Evolutionary conservation across 805 yeast species (phyloP).

Genomic region (Candida tallmaniae): DNA sequence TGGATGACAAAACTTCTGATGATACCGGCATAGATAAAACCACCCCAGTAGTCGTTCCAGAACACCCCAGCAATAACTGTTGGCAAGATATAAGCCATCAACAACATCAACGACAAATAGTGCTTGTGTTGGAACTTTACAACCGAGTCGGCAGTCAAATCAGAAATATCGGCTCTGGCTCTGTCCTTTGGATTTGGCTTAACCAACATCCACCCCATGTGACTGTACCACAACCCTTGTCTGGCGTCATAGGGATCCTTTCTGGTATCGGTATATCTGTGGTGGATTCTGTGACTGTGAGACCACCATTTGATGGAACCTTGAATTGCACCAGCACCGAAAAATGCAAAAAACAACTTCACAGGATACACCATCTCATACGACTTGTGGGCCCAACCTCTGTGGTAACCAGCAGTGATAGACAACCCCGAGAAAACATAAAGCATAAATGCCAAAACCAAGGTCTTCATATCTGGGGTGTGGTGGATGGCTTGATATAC

Average conservation of each 20-base stretch:
- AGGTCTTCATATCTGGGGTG: conserved; percentile 50
- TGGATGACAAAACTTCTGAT: conserved; percentile 67
- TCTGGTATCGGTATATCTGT: conserved; percentile 76
- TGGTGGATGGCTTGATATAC: conserved; percentile 38
- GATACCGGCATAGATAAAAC: conserved; percentile 72
- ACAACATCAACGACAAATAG: conserved; percentile 56
- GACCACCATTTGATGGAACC: conserved; percentile 91
- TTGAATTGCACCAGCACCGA: conserved; percentile 80
- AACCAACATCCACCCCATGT: conserved; percentile 80
- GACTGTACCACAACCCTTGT: conserved; percentile 78
- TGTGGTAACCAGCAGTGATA: conserved; percentile 81
- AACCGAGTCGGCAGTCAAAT: conserved; percentile 71
- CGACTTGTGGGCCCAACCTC: conserved; percentile 75
- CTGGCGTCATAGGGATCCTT: conserved; percentile 88
- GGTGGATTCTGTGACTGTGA: conserved; percentile 81
- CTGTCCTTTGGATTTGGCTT: conserved; percentile 78
- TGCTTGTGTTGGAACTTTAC: conserved; percentile 81
- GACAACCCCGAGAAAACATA: conserved; percentile 65
- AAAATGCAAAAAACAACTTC: conserved; percentile 62
- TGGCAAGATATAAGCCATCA: conserved; percentile 65
- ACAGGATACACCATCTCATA: conserved; percentile 60
- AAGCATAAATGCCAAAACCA: conserved; percentile 47
- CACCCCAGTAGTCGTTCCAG: conserved; percentile 61
- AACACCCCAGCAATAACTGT: conserved; percentile 54
- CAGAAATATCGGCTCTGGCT: conserved; percentile 79